phyloP scores from a whole-genome alignment of 768 basidiomycete genomes.

The Jaapia argillacea region DNA sequence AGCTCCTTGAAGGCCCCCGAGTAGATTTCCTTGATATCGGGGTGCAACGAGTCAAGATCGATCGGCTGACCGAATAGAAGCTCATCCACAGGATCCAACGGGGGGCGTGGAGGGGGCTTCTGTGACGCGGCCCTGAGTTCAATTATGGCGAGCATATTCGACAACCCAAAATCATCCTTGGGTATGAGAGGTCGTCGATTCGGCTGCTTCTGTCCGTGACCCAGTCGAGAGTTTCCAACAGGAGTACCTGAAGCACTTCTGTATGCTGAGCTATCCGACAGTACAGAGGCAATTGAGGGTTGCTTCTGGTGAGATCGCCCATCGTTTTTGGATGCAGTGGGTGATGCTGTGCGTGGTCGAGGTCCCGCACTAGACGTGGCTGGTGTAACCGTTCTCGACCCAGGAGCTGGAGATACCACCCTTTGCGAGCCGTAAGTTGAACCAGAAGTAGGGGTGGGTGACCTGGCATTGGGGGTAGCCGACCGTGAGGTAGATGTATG shows the following conservation, averaged over 20 bases:
- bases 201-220: slow-evolving; percentile 8
- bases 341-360: slow-evolving; percentile 24
- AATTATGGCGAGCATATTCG: slow-evolving; percentile 83
- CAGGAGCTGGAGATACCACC: slow-evolving; percentile 17
- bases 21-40: slow-evolving; percentile 63
- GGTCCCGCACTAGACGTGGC: slow-evolving; percentile 9
- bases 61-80: slow-evolving; percentile 60
- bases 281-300: slow-evolving; percentile 65
- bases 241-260: slow-evolving; percentile 12
- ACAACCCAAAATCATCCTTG: slow-evolving; percentile 81
- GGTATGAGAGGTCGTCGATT: slow-evolving; percentile 40
- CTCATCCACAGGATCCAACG: slow-evolving; percentile 58
- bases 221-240: neutral
- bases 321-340: slow-evolving; percentile 21
- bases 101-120: slow-evolving; percentile 23
- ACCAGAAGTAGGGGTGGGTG: slow-evolving; percentile 7
- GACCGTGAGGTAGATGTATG: slow-evolving; percentile 24
- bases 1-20: slow-evolving; percentile 58
- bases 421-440: slow-evolving; percentile 10
- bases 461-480: slow-evolving; percentile 14
- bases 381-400: slow-evolving; percentile 18
- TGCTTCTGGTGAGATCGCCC: slow-evolving; percentile 32
- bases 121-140: slow-evolving; percentile 44
- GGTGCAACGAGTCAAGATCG: slow-evolving; percentile 57
- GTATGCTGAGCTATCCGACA: slow-evolving; percentile 53